Base-by-base conservation (phyloP, 768 basidiomycete species). In the Mycena venus region DNA sequence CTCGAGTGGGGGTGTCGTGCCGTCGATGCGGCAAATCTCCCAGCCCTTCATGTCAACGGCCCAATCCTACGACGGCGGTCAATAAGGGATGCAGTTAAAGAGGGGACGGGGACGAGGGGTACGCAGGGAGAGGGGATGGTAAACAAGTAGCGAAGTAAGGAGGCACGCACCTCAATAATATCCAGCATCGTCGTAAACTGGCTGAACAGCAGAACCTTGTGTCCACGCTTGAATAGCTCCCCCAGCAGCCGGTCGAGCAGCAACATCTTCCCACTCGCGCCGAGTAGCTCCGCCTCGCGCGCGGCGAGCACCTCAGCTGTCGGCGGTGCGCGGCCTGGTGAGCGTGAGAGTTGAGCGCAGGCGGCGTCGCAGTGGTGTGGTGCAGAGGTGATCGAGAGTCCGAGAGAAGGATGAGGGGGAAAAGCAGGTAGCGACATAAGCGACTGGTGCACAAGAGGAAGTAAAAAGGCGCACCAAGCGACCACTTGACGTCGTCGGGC, bases 151-250 rank as follows among this genome's bases (percentile, higher is more conserved):
- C 21, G 25, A 17, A 49, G 49, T 29, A 47, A 10, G 6, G 17
- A 8, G 32, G 5, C 6, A 36, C 86, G 8, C 76, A 96, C 95
- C 88, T 98, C 93, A 59, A 99, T 95, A 77, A 99, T 94, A 79
- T 99, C 94, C 68, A 99, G 85, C 96, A 99, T 96, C 5, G 94
- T 96, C 56, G 95, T 97, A 83, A 99, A 99, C 83, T 99, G 98
- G 70, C 95, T 95, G 83, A 95, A 95, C 15, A 95, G 79, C n/a
- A 97, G 84, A 0, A 96, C 95, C 80, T 96, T 98, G 83, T 98
- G 97, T 10, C 89, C 90, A 3, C 92, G 85, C 44, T 85, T 86
- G 83, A 99, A 96, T 34, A 99, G 84, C 68, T 93, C 96, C 36
- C 90, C 90, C 10, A 99, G 88, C 11, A 99, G 85, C 8, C 97